Evolutionary conservation across 2,329 filamentous ascomycete genomes (phyloP), one percentile per base, ranked within the genome.

Genomic region (Gliomastix tumulicola): DNA sequence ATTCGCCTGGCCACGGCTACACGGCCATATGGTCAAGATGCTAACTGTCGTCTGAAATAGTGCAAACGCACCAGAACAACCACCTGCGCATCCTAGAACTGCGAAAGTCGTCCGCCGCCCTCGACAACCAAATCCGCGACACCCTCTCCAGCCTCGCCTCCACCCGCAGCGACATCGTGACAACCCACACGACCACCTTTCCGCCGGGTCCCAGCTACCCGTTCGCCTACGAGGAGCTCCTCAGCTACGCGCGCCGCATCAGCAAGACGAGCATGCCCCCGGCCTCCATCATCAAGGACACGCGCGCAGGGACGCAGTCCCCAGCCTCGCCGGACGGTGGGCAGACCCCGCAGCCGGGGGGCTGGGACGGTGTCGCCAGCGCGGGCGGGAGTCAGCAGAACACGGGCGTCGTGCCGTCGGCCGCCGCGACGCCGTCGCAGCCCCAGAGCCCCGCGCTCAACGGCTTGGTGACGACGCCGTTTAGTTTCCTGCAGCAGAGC

Each of bases 221-320:
- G 9, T 73, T 92, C 34, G 73, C 73, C 4, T 86, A 88, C 51
- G 71, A 79, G 31, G 82, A 89, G 46, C 75, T 94, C 0, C 77
- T 94, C 17, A 72, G 69, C 43, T 92, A 87, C 55, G 87, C 86
- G 17, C 82, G 82, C 30, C 79, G 82, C 44, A 92, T 94, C 51
- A 84, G 81, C 56, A 84, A 81, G 54, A 88, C 82, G 45, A 90
- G 87, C 1, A 71, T 88, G 11, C 85, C 87, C 0, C 81, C 81
- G 0, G 76, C 76, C 1, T 63, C 65, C 32, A 64, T 66, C 34
- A 57, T 66, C 11, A 68, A 69, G 43, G 54, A 59, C 17, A 18
- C 21, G 11, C 31, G 11, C 9, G 17, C 9, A 23, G 28, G 4
- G 35, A 8, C 9, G 17, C 30, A 20, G 38, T 61, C 16, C 49